phyloP scores from a whole-genome alignment of 148 eudicot genomes.

The Heliamphora exappendiculata region DNA sequence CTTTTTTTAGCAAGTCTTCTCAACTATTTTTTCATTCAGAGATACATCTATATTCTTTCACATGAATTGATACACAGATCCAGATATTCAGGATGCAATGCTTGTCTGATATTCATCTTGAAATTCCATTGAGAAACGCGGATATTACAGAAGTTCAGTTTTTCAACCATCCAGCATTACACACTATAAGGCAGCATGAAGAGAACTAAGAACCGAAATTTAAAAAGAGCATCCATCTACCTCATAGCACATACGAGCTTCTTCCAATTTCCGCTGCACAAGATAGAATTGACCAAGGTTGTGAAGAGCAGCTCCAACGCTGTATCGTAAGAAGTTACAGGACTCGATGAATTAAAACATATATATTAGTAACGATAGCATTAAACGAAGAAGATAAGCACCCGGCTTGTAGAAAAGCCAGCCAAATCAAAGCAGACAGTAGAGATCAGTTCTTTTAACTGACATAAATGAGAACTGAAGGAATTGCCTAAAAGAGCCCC shows the following conservation, averaged over 20 bases:
- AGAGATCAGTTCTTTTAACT: background rate
- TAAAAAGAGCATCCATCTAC: constrained; percentile 23
- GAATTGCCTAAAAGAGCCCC: background rate
- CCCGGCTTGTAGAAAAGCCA: background rate
- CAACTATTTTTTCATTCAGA: background rate
- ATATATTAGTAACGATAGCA: background rate
- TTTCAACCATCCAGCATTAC: background rate
- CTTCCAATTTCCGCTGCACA: constrained; percentile 59
- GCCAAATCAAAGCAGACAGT: background rate
- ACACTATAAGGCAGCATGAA: background rate
- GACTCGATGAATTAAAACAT: background rate
- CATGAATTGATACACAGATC: background rate
- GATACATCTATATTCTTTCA: background rate
- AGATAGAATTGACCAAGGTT: constrained; percentile 89
- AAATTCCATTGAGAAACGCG: background rate
- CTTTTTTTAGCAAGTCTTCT: background rate
- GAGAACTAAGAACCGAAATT: background rate
- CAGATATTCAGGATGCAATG: background rate
- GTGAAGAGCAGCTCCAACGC: constrained; percentile 94
- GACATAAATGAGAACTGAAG: background rate
- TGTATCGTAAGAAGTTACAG: constrained; percentile 15
- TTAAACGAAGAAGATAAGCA: background rate
- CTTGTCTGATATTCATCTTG: background rate
- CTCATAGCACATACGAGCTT: constrained; percentile 76
- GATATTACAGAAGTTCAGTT: background rate